Base-by-base conservation (phyloP, 2,329 filamentous ascomycete species). In the Curvularia eragrostidis region DNA sequence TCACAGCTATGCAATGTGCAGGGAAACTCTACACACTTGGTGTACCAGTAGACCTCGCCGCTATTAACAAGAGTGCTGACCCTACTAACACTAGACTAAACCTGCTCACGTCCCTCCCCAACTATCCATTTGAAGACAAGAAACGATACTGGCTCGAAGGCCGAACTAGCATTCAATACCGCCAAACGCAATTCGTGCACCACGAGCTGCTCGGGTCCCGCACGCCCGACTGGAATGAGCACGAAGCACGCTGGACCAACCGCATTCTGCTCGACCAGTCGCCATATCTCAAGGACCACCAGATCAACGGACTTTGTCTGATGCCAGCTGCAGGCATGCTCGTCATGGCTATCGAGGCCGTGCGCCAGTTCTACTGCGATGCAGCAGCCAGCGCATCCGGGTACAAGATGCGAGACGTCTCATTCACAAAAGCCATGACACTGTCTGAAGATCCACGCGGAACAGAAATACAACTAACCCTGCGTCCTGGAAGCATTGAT, bases 241-340 rank as follows among this genome's bases (percentile, higher is more conserved):
- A 32, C 12, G 60, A 64, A 26, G 48, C 34, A 61, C 58, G 52
- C n/a, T 57, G 36, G 59, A 65, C 24, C 3, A 64, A 21, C 59
- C 83, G 5, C 59, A 71, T 7, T 47, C 77, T 1, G 57, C 0
- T 58, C 6, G 55, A 73, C 80, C 30, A 59, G 73, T 1, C 54
- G 13, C 76, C 79, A 0, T 85, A 83, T 82, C 51, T 83, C 1
- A 58, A 63, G 0, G 79, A 81, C 34, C 81, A 85, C 58, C 70
- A 38, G 5, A 54, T 76, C 15, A 53, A 46, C 2, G 61, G 60
- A 18, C 50, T 62, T 0, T 56, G 69, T 13, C 46, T 75, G 2
- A 74, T 67, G 54, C 74, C 73, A 8, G 47, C 39, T 15, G 58
- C 62, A 8, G 60, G 50, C 5, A 61, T 53, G 42, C 24, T 63